Evolutionary conservation across 208 protist genomes (phyloP).

Genomic region (Balamuthia mandrillaris): DNA sequence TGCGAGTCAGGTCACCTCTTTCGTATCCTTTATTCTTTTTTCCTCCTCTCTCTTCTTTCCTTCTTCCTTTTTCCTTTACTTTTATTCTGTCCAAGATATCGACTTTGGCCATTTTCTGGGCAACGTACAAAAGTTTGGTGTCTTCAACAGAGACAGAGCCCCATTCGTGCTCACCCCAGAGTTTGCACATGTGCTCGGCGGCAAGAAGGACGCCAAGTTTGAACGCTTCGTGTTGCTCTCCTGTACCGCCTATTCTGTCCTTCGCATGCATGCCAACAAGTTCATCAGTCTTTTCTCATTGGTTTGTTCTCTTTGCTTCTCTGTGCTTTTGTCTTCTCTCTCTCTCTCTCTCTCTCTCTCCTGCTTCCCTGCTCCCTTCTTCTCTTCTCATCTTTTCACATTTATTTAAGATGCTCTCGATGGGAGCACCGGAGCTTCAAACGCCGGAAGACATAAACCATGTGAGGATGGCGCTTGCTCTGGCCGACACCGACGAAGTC

Average conservation of each 20-base stretch:
- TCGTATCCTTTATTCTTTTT: constrained; percentile 32
- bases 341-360: not conserved
- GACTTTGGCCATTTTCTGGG: constrained; percentile 85
- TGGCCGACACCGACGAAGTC: constrained; percentile 12
- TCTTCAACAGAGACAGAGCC: constrained; percentile 57
- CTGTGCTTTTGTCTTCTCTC: not conserved
- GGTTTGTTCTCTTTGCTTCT: not conserved
- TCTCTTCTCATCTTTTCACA: not conserved
- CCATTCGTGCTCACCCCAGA: constrained; percentile 81
- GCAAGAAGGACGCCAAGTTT: constrained; percentile 46
- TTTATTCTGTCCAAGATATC: constrained; percentile 77
- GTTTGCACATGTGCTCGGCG: constrained; percentile 73
- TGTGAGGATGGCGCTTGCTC: constrained; percentile 44
- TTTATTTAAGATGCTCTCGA: constrained; percentile 37
- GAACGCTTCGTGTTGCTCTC: constrained; percentile 59
- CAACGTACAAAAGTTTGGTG: constrained; percentile 61
- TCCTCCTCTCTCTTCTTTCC: not conserved
- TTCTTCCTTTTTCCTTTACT: not conserved
- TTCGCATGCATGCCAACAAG: constrained; percentile 63
- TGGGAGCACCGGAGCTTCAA: constrained; percentile 70
- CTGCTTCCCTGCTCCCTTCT: not conserved
- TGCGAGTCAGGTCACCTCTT: constrained; percentile 71
- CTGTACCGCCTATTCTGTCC: constrained; percentile 64
- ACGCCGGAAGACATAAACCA: constrained; percentile 53
- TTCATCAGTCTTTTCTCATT: constrained; percentile 73